These are phyloP conservation scores for Fusarium bactridioides DNA, from an alignment of 2,329 filamentous ascomycete genomes.

Conservation along the genomic window DNA sequence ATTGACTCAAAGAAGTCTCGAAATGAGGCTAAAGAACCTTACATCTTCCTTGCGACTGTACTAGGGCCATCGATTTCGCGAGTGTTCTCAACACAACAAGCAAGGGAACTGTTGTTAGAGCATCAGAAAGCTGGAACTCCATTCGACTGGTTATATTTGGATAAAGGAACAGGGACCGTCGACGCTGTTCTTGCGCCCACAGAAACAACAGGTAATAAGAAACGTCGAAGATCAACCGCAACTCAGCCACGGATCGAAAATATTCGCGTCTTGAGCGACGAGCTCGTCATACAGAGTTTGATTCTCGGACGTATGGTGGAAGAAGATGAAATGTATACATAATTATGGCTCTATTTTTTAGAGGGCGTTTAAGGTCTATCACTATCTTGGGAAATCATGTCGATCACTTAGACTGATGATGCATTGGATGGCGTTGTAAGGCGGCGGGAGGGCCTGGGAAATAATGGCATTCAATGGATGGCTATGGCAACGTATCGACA, in stretches of 20 bases:
- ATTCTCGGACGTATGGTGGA: slow-evolving; percentile 84
- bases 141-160: slow-evolving; percentile 84
- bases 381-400: slow-evolving; percentile 16
- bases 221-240: slow-evolving; percentile 48
- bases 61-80: slow-evolving; percentile 76
- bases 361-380: slow-evolving; percentile 28
- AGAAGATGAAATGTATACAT: slow-evolving; percentile 55
- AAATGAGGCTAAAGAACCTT: slow-evolving; percentile 73
- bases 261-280: slow-evolving; percentile 78
- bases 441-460: background rate
- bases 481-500: background rate
- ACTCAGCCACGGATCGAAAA: slow-evolving; percentile 51
- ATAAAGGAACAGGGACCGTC: slow-evolving; percentile 67
- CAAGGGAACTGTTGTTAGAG: slow-evolving; percentile 64
- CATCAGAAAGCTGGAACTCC: slow-evolving; percentile 54
- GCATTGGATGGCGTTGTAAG: slow-evolving; percentile 29
- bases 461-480: background rate
- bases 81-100: slow-evolving; percentile 71
- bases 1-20: slow-evolving; percentile 63
- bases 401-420: slow-evolving; percentile 4
- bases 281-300: slow-evolving; percentile 90
- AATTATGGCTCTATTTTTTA: background rate
- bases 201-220: slow-evolving; percentile 47
- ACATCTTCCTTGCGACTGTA: slow-evolving; percentile 81
- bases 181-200: slow-evolving; percentile 55